Percentiles rank a stretch among this genome's conserved stretches.
Evolutionary conservation across 768 basidiomycete species (phyloP).

Genomic region (Podaxis sp.): DNA sequence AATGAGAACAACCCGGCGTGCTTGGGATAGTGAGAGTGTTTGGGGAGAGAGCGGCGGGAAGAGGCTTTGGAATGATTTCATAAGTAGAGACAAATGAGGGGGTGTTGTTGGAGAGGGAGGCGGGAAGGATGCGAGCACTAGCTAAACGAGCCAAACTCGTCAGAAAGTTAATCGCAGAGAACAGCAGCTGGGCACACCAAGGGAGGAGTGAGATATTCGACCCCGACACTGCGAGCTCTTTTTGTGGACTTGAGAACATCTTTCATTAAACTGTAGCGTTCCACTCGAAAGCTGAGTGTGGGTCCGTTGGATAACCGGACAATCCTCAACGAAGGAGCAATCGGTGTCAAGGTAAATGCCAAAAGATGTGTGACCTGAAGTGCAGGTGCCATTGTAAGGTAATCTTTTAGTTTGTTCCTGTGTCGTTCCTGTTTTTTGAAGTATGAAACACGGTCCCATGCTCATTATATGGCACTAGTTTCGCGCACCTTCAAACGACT

Average conservation of each 20-base stretch:
- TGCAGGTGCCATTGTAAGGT: constrained; percentile 84
- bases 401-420: constrained; percentile 90
- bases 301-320: constrained; percentile 87
- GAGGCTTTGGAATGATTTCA: constrained; percentile 94
- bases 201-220: constrained; percentile 91
- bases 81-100: constrained; percentile 82
- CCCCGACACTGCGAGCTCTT: constrained; percentile 68
- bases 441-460: background rate
- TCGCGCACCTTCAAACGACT: constrained; percentile 72
- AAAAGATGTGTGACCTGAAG: constrained; percentile 90
- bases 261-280: constrained; percentile 89
- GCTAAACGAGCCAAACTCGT: constrained; percentile 38
- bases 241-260: constrained; percentile 68
- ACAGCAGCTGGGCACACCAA: constrained; percentile 49
- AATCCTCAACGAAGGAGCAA: constrained; percentile 84
- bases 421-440: constrained; percentile 68
- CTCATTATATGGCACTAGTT: background rate
- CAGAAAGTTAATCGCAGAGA: background rate
- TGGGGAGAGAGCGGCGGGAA: constrained; percentile 91
- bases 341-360: constrained; percentile 82
- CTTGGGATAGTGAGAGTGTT: constrained; percentile 76
- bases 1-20: constrained; percentile 89
- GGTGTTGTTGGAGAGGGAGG: constrained; percentile 70
- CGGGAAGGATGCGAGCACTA: constrained; percentile 88
- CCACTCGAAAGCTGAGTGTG: constrained; percentile 88